Conservation (phyloP, 352 stramenopile species). For the Phytophthora meadii region DNA sequence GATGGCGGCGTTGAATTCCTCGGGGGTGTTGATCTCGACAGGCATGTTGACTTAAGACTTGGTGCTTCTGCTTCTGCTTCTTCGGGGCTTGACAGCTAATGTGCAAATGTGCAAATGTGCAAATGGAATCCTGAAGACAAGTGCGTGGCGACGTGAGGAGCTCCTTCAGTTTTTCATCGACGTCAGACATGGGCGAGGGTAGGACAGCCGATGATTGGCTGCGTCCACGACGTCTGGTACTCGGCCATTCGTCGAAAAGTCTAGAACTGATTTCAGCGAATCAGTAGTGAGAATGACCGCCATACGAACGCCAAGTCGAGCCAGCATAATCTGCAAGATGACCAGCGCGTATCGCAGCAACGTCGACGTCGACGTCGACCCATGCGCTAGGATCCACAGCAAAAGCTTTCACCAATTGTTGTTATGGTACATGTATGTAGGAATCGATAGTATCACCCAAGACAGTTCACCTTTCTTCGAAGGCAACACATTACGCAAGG, state of each 20-base stretch:
- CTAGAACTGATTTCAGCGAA: slow-evolving; percentile 4
- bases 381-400: neutral
- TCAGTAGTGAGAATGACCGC: neutral
- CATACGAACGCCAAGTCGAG: slow-evolving; percentile 9
- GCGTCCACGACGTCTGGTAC: neutral
- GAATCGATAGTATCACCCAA: neutral
- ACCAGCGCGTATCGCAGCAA: slow-evolving; percentile 3
- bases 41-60: slow-evolving; percentile 24
- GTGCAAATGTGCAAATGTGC: slow-evolving; percentile 27
- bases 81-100: slow-evolving; percentile 3
- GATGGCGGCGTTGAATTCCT: slow-evolving; percentile 59
- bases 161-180: slow-evolving; percentile 20
- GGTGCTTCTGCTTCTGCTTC: neutral
- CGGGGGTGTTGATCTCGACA: slow-evolving; percentile 51
- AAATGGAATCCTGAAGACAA: slow-evolving; percentile 28
- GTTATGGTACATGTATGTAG: neutral
- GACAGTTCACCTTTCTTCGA: too few relatives aligned
- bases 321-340: slow-evolving; percentile 16
- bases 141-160: slow-evolving; percentile 9
- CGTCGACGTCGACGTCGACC: neutral
- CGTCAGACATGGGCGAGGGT: slow-evolving; percentile 38
- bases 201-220: slow-evolving; percentile 32
- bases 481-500: too few relatives aligned
- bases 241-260: slow-evolving; percentile 8
- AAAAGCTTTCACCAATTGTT: neutral